These are phyloP conservation scores for Dactylella cylindrospora DNA, from an alignment of 2,329 filamentous ascomycete species.

Conservation along the genomic window DNA sequence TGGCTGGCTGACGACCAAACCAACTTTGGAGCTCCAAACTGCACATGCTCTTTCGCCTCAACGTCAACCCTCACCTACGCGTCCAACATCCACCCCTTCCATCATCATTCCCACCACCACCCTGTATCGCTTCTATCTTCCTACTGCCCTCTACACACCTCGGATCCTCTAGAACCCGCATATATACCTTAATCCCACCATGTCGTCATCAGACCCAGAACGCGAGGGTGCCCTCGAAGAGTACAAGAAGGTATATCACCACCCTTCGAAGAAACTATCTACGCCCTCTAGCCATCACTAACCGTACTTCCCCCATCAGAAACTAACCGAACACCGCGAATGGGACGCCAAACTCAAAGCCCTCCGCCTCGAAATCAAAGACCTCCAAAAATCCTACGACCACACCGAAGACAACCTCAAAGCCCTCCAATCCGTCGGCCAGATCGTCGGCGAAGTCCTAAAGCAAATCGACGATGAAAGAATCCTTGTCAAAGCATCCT, in stretches of 20 bases:
- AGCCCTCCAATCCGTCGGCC: constrained; percentile 95
- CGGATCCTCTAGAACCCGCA: background rate
- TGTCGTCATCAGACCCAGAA: constrained; percentile 56
- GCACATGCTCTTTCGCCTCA: no score
- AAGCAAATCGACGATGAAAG: constrained; percentile 98
- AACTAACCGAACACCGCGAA: constrained; percentile 88
- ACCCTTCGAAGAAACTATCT: background rate
- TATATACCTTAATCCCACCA: background rate
- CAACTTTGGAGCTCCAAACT: no score
- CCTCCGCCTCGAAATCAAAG: constrained; percentile 92
- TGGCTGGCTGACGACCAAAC: no score
- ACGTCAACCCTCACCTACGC: no score
- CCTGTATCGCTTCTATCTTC: background rate
- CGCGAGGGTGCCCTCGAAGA: constrained; percentile 70
- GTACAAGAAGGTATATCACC: constrained; percentile 64
- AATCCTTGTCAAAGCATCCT: constrained; percentile 93
- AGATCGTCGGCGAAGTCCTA: constrained; percentile 98
- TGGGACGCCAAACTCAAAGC: constrained; percentile 98
- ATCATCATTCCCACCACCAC: background rate
- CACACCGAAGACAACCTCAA: constrained; percentile 99
- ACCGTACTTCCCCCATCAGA: constrained; percentile 16
- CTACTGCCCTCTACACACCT: constrained; percentile 1
- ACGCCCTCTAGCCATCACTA: constrained; percentile 7
- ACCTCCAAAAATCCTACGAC: constrained; percentile 89
- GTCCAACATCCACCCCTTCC: background rate